Evolutionary conservation across 2,329 filamentous ascomycete species (phyloP), one percentile per base, ranked within the genome.

Genomic region (Pyricularia pennisetigena): DNA sequence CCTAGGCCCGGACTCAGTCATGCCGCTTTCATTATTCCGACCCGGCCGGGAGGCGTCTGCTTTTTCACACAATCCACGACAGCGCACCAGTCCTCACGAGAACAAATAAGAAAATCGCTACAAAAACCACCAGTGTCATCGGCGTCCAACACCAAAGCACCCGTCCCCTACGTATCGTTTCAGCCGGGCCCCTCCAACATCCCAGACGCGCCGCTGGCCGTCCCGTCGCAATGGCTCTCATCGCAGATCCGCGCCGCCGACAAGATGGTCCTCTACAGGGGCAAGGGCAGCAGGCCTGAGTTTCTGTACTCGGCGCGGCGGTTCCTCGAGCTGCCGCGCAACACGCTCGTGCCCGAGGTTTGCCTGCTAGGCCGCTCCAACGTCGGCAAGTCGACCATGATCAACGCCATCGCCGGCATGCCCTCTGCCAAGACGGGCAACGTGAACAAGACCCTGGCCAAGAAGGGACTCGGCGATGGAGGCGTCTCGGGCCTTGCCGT

Each of bases 301-400:
- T 82, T 85, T 70, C 79, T 87, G 71, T 86, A 85, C 78, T 82
- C 82, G 20, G 82, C 82, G 23, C 79, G 79, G 54, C 72, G 75
- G 63, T 81, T 86, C 70, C 79, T 81, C 67, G 74, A 84, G 73
- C 79, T 87, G 69, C 79, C 79, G 32, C 74, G 80, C 72, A 87
- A 87, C 75, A 80, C 80, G 28, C 79, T 79, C 70, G 77, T 82
- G 4, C 86, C 86, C 63, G 86, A 88, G 71, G 85, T 97, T 66
- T 90, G 92, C 75, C 85, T 97, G 64, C 87, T 96, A 54, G 93
- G 93, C 62, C 93, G 94, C 73, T 93, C 92, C 71, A 97, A 97
- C 75, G 92, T 93, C 61, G 93, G 93, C 74, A 97, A 97, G 77
- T 95, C 92, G 1, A 92, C 92, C 20, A 90, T 96, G 72, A 89